A percentile compares a stretch with the other conserved stretches of the same genome.
phyloP scores from a whole-genome alignment of 176 grass and related monocot genomes.

The Oryza glaberrima region DNA sequence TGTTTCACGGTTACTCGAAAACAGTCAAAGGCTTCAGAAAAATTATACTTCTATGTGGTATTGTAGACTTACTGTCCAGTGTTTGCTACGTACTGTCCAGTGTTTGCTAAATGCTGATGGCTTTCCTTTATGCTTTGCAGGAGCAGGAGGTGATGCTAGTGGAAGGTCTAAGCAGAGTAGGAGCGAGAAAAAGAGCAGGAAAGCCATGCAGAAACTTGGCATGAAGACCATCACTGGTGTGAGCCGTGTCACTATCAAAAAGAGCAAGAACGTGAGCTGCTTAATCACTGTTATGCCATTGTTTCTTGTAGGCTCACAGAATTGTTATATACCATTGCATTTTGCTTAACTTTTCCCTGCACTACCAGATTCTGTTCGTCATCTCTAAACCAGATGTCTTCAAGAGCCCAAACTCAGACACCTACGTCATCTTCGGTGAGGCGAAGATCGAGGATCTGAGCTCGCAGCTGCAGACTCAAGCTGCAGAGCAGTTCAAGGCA shows the following conservation, averaged over 20 bases:
- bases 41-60: not conserved
- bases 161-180: slow-evolving; percentile 41
- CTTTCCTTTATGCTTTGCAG: not conserved
- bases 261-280: slow-evolving; percentile 46
- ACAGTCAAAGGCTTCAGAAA: not conserved
- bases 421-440: slow-evolving; percentile 39
- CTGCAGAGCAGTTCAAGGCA: slow-evolving; percentile 29
- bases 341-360: not conserved
- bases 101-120: not conserved
- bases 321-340: not conserved
- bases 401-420: slow-evolving; percentile 42
- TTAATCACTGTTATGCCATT: not conserved
- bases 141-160: slow-evolving; percentile 37
- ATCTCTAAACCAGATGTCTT: slow-evolving; percentile 48
- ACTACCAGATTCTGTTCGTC: slow-evolving; percentile 24
- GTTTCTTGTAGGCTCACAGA: not conserved
- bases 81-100: not conserved
- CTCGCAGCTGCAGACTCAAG: slow-evolving; percentile 37
- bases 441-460: slow-evolving; percentile 41
- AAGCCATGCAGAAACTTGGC: slow-evolving; percentile 48
- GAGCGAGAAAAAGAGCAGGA: slow-evolving; percentile 46
- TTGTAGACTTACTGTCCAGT: not conserved
- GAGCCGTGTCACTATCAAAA: slow-evolving; percentile 46
- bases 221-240: slow-evolving; percentile 41
- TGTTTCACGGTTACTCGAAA: not conserved